phyloP scores from a whole-genome alignment of 2,329 filamentous ascomycete species.

The Neopestalotiopsis sp. region DNA sequence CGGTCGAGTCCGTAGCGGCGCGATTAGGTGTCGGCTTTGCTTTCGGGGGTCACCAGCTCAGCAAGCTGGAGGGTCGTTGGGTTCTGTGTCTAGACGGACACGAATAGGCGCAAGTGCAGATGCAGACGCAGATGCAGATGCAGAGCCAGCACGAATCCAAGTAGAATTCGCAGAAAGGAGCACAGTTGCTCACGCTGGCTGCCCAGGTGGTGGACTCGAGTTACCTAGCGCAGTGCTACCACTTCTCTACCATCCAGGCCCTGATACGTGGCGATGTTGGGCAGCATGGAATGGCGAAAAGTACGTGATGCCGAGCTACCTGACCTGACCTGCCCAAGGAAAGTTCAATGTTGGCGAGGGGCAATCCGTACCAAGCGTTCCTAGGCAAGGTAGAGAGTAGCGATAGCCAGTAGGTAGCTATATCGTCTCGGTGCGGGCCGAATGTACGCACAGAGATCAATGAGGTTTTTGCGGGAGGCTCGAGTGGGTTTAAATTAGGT shows the following conservation, averaged over 20 bases:
- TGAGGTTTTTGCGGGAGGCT: neutral
- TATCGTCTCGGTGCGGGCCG: neutral
- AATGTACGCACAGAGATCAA: neutral
- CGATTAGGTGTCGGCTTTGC: neutral
- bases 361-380: neutral
- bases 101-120: neutral
- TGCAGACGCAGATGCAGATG: slow-evolving; percentile 7
- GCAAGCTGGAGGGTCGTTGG: neutral
- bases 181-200: neutral
- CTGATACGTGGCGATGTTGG: slow-evolving; percentile 3
- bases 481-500: neutral
- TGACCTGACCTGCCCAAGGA: neutral
- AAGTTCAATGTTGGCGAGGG: neutral
- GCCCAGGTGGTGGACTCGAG: neutral
- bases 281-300: neutral
- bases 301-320: neutral
- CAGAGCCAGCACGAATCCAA: neutral
- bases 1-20: neutral
- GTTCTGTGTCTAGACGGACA: neutral
- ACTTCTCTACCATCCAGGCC: slow-evolving; percentile 2
- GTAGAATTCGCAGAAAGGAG: neutral
- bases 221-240: slow-evolving; percentile 4
- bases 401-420: neutral
- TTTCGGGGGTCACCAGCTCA: neutral
- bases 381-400: no score